Evolutionary conservation across 2,329 filamentous ascomycete genomes (phyloP).

Genomic region (Curvularia verruculosa): DNA sequence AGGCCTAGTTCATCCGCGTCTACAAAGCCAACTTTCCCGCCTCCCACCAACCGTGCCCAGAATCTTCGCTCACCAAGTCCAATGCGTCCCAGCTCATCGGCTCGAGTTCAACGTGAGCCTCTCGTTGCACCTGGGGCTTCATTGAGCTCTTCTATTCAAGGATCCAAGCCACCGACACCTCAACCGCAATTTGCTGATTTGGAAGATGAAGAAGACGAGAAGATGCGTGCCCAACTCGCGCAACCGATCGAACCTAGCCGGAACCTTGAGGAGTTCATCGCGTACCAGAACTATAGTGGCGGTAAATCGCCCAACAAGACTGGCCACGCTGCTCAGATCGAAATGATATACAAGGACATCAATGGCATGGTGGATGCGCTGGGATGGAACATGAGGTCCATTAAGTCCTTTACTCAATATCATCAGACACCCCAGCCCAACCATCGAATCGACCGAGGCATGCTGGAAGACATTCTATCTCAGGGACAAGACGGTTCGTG

Average conservation of each 20-base stretch:
- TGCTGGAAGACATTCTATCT: constrained; percentile 60
- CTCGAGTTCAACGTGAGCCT: constrained; percentile 44
- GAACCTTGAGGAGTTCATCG: constrained; percentile 71
- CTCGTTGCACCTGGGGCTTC: constrained; percentile 44
- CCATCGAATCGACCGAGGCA: constrained; percentile 64
- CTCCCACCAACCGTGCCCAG: constrained; percentile 51
- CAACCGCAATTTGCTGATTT: constrained; percentile 47
- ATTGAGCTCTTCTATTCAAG: constrained; percentile 38
- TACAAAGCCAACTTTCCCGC: constrained; percentile 56
- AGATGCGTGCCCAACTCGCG: constrained; percentile 67
- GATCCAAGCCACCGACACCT: constrained; percentile 46
- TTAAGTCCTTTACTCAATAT: constrained; percentile 67
- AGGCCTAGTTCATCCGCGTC: constrained; percentile 4
- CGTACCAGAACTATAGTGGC: constrained; percentile 55
- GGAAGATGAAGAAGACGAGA: constrained; percentile 68
- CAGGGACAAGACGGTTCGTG: constrained; percentile 44
- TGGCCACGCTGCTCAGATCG: constrained; percentile 56
- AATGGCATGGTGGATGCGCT: constrained; percentile 95
- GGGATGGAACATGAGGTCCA: constrained; percentile 78
- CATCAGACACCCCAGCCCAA: constrained; percentile 58
- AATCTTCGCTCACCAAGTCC: constrained; percentile 77
- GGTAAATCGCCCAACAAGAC: constrained; percentile 47
- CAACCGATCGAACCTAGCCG: constrained; percentile 67
- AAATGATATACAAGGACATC: constrained; percentile 73
- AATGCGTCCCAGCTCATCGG: constrained; percentile 63